A percentile compares a stretch with the other conserved stretches of the same genome.
Conservation (phyloP, 1,139 yeast species). For the Eremothecium coryli region DNA sequence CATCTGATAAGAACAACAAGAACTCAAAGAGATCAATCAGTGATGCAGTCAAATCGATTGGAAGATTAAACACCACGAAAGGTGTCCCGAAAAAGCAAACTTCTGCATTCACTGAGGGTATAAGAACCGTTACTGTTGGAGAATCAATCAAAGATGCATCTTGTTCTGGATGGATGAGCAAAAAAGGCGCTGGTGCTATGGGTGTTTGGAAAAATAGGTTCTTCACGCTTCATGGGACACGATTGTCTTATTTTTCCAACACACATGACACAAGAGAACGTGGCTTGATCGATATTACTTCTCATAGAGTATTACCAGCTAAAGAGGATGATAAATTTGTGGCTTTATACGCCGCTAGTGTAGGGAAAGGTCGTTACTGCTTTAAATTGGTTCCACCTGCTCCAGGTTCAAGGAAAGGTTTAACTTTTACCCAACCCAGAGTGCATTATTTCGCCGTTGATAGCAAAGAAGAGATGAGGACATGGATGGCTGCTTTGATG, state of each 20-base stretch:
- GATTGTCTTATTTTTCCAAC: conserved; percentile 81
- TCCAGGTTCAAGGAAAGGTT: conserved; percentile 91
- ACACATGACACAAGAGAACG: conserved; percentile 74
- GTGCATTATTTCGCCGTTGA: conserved; percentile 96
- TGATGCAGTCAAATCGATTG: conserved; percentile 27
- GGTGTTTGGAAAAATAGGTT: conserved; percentile 88
- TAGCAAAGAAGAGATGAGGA: conserved; percentile 80
- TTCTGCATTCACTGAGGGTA: conserved; percentile 91
- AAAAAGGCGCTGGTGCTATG: conserved; percentile 75
- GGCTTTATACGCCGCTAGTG: conserved; percentile 82
- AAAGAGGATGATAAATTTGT: conserved; percentile 66
- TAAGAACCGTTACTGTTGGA: conserved; percentile 62
- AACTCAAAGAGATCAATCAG: conserved; percentile 26
- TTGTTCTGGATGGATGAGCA: conserved; percentile 91
- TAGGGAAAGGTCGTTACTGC: conserved; percentile 87
- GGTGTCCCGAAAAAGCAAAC: conserved; percentile 48
- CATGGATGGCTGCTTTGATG: conserved; percentile 91
- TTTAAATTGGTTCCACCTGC: conserved; percentile 95
- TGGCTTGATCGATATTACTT: conserved; percentile 91
- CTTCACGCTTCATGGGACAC: conserved; percentile 84
- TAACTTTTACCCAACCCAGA: conserved; percentile 92
- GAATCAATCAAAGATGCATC: conserved; percentile 72
- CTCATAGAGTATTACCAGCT: conserved; percentile 81
- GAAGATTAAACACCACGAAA: conserved; percentile 22
- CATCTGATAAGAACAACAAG: conserved; percentile 11